Evolutionary conservation across 2,329 filamentous ascomycete genomes (phyloP).

Genomic region (Trichoderma semiorbis): DNA sequence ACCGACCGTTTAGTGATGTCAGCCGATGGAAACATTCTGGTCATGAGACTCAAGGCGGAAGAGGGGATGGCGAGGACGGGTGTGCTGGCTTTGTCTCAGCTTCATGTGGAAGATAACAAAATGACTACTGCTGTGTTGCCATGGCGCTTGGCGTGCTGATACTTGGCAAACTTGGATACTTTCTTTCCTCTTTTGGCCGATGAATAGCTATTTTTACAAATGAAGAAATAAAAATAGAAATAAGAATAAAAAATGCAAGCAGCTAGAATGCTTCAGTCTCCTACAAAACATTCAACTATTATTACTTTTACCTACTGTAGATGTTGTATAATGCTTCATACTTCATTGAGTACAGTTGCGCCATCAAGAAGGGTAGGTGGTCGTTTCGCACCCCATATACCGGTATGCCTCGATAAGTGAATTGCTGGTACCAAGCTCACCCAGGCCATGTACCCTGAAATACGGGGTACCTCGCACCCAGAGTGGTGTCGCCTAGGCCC

Average conservation of each 20-base stretch:
- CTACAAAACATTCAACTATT: neutral
- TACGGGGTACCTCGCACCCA: neutral
- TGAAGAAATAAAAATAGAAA: neutral
- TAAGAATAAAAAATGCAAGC: neutral
- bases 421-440: neutral
- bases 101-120: neutral
- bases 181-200: neutral
- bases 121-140: neutral
- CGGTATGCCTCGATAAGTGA: neutral
- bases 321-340: neutral
- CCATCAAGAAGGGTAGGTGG: neutral
- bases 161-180: neutral
- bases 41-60: neutral
- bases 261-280: neutral
- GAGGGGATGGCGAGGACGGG: neutral
- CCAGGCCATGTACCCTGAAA: neutral
- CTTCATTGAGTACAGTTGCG: neutral
- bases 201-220: neutral
- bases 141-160: neutral
- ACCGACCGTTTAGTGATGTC: neutral
- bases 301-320: neutral
- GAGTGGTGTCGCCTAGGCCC: neutral
- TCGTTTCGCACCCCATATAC: neutral
- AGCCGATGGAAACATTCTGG: neutral
- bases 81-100: neutral